These are phyloP conservation scores for Stachybotrys chartarum DNA, from an alignment of 2,329 filamentous ascomycete genomes.

Conservation along the genomic window DNA sequence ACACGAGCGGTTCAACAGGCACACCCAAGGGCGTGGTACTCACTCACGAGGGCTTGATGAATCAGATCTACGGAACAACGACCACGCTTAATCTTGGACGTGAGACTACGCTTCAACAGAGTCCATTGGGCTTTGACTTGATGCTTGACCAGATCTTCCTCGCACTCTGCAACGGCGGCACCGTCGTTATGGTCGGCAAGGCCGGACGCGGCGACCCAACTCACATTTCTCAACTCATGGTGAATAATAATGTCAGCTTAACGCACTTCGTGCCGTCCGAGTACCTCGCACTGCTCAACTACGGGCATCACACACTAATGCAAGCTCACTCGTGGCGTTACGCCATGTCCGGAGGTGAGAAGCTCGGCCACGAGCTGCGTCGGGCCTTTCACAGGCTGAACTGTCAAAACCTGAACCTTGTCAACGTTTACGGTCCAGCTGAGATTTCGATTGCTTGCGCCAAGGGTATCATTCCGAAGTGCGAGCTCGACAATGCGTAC, in stretches of 20 bases:
- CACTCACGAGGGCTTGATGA: not conserved
- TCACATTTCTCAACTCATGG: not conserved
- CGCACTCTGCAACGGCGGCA: not conserved
- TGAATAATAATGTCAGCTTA: not conserved
- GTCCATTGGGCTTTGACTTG: not conserved
- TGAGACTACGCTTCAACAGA: not conserved
- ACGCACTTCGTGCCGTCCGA: not conserved
- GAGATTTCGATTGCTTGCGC: not conserved
- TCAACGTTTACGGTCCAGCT: not conserved
- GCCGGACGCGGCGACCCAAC: not conserved
- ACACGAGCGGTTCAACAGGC: constrained; percentile 3
- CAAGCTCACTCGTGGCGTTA: not conserved
- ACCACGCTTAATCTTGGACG: not conserved
- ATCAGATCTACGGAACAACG: not conserved
- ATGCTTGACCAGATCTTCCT: not conserved
- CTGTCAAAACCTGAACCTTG: not conserved
- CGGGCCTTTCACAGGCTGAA: not conserved
- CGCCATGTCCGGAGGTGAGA: not conserved
- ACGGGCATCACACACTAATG: not conserved
- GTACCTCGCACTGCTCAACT: not conserved
- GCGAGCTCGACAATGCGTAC: not conserved
- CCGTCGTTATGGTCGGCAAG: not conserved
- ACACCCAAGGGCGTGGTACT: constrained; percentile 1
- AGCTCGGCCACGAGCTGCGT: not conserved
- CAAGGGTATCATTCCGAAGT: not conserved